A percentile compares a stretch with the other conserved stretches of the same genome.
These are phyloP conservation scores for Coelastrella sp. DNA, from an alignment of 139 green algal species.

Conservation along the genomic window DNA sequence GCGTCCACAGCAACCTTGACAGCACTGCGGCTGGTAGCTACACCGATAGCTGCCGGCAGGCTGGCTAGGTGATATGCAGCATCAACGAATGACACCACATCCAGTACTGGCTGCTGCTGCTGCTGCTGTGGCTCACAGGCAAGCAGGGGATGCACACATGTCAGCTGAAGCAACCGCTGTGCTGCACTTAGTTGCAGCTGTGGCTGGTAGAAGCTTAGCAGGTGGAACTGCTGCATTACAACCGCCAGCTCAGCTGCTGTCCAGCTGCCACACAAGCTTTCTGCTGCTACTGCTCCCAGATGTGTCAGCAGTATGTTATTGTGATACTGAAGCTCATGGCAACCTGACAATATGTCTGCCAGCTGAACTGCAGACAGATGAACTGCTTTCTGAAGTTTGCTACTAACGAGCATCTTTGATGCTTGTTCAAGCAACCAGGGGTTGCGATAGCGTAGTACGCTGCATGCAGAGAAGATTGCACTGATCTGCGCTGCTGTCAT, in stretches of 20 bases:
- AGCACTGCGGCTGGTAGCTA: background rate
- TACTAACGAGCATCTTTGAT: slow-evolving; percentile 22
- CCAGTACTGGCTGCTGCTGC: background rate
- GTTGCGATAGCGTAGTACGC: slow-evolving; percentile 32
- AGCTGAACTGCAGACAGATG: slow-evolving; percentile 5
- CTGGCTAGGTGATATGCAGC: slow-evolving; percentile 6
- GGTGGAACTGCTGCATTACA: background rate
- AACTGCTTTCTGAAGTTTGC: background rate
- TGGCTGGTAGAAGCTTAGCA: slow-evolving; percentile 13
- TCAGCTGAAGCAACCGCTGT: background rate
- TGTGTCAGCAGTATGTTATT: background rate
- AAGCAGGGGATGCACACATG: background rate
- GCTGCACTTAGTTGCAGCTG: slow-evolving; percentile 17
- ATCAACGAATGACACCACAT: background rate
- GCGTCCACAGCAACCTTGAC: background rate
- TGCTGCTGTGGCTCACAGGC: background rate
- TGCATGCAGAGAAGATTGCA: background rate
- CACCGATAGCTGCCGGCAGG: slow-evolving; percentile 15
- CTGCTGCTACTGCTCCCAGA: slow-evolving; percentile 20
- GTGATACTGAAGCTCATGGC: background rate
- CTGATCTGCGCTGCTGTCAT: background rate
- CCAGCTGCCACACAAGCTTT: background rate
- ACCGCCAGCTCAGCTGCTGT: slow-evolving; percentile 17
- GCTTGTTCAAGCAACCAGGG: slow-evolving; percentile 37
- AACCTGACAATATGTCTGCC: background rate